A percentile compares a stretch with the other conserved stretches of the same genome.
These are phyloP conservation scores for Cucurbita moschata DNA, from an alignment of 306 rosid species.

Conservation along the genomic window DNA sequence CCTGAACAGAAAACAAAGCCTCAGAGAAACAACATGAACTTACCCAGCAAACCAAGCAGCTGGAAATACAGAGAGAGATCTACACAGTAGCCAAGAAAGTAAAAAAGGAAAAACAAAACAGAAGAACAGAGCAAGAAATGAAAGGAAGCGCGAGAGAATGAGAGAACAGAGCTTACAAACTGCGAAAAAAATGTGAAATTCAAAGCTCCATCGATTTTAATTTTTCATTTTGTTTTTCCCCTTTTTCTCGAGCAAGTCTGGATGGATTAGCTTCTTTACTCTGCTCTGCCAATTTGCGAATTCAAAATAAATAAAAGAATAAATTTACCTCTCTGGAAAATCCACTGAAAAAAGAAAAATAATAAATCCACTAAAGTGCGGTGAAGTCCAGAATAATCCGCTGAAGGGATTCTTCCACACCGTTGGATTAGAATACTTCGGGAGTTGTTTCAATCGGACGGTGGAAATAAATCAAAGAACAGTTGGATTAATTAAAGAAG, in stretches of 20 bases:
- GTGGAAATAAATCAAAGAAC: background rate
- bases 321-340: background rate
- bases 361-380: background rate
- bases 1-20: background rate
- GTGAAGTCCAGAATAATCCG: background rate
- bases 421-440: background rate
- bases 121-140: background rate
- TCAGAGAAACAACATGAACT: background rate
- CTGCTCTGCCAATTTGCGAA: background rate
- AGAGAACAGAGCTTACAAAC: constrained; percentile 6
- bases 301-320: background rate
- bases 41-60: background rate
- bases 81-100: constrained; percentile 5
- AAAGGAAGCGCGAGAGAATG: background rate
- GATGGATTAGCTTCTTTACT: constrained; percentile 5
- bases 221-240: background rate
- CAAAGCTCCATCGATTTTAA: constrained; percentile 1
- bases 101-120: background rate
- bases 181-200: background rate
- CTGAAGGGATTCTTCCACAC: background rate
- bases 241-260: background rate
- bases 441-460: background rate
- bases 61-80: constrained; percentile 5
- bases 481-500: background rate
- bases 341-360: background rate